phyloP scores from a whole-genome alignment of 139 green algal species.

The Parachlorella kessleri region DNA sequence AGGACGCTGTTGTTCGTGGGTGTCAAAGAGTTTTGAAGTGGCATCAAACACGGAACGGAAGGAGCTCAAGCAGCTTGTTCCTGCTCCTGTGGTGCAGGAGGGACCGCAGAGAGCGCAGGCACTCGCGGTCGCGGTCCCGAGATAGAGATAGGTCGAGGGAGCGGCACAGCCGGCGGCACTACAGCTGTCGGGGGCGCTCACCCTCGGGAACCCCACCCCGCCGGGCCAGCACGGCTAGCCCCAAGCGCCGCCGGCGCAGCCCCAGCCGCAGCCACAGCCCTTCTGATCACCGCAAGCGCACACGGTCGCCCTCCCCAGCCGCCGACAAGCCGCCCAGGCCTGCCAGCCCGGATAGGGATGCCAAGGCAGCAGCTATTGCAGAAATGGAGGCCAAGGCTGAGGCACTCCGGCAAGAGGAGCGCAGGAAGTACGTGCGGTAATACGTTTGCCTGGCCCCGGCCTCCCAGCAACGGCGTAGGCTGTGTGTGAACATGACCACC shows the following conservation, averaged over 20 bases:
- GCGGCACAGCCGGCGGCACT: neutral
- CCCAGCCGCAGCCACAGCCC: neutral
- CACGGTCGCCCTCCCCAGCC: neutral
- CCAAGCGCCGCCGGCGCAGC: neutral
- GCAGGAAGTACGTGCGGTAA: conserved; percentile 17
- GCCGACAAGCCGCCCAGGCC: neutral
- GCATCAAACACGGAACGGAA: no score
- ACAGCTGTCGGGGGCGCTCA: neutral
- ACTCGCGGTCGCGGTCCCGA: no score
- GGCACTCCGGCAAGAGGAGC: conserved; percentile 19
- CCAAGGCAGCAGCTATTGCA: conserved; percentile 1
- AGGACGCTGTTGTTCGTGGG: no score
- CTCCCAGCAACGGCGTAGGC: no score
- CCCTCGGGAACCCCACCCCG: neutral
- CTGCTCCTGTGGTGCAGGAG: no score
- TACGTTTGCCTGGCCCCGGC: no score
- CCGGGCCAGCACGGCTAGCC: neutral
- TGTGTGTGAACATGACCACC: no score
- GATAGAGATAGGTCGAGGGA: neutral
- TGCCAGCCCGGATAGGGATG: conserved; percentile 1
- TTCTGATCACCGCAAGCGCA: neutral
- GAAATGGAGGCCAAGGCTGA: conserved; percentile 29
- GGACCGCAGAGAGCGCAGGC: no score
- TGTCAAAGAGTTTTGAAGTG: no score
- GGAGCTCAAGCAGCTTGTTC: no score